A percentile compares a stretch with the other conserved stretches of the same genome.
Evolutionary conservation across 2,329 filamentous ascomycete genomes (phyloP).

Genomic region (Aureobasidium sp.): DNA sequence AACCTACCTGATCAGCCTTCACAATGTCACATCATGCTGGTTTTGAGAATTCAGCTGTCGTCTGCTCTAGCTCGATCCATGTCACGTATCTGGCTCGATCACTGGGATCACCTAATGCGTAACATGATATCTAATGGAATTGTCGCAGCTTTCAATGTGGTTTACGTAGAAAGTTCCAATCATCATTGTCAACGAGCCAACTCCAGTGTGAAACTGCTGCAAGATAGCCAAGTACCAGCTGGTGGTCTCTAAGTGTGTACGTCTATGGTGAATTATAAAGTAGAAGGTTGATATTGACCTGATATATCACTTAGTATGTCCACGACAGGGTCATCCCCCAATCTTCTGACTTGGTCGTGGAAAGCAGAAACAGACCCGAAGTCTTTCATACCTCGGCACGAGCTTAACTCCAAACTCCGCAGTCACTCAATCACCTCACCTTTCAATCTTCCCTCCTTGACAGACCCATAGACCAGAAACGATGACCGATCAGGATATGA

Average conservation of each 20-base stretch:
- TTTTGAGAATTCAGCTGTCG: background rate
- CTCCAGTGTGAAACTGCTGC: too few relatives aligned
- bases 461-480: background rate
- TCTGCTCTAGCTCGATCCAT: too few relatives aligned
- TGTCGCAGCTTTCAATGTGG: too few relatives aligned
- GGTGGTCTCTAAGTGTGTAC: background rate
- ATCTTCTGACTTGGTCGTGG: background rate
- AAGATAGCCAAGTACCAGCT: too few relatives aligned
- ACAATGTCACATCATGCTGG: background rate
- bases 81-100: too few relatives aligned
- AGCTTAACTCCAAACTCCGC: constrained; percentile 3
- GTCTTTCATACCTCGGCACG: background rate
- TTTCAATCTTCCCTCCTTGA: background rate
- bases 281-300: background rate
- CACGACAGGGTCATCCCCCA: background rate
- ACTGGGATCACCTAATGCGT: too few relatives aligned
- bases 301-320: background rate
- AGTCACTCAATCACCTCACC: background rate
- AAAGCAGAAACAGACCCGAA: background rate
- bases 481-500: constrained; percentile 40
- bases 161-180: too few relatives aligned
- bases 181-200: too few relatives aligned
- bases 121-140: too few relatives aligned
- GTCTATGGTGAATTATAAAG: background rate
- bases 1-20: background rate